Conservation (phyloP, 495 filamentous ascomycete species). For the Extremus antarcticus region DNA sequence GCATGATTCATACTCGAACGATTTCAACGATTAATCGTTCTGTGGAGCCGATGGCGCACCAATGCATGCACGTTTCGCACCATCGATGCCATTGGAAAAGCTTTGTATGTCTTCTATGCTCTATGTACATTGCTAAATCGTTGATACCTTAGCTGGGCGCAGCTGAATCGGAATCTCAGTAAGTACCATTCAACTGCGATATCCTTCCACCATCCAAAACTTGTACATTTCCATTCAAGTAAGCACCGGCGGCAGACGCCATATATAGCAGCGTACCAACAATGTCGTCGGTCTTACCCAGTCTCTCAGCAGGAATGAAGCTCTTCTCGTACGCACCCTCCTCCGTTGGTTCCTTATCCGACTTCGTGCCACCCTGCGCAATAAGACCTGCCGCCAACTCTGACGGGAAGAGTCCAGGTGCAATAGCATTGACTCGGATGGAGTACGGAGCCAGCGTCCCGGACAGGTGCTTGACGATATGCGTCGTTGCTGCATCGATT, state of each 20-base stretch:
- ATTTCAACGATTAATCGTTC: no score
- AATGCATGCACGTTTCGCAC: no score
- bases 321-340: slow-evolving; percentile 17
- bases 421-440: slow-evolving; percentile 23
- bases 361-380: neutral
- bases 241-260: slow-evolving; percentile 25
- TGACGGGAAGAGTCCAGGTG: slow-evolving; percentile 24
- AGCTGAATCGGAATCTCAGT: slow-evolving; percentile 12
- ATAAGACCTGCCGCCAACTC: slow-evolving; percentile 25
- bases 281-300: slow-evolving; percentile 30
- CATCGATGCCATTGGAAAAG: no score
- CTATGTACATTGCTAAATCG: no score
- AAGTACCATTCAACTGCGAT: slow-evolving; percentile 20
- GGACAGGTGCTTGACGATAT: slow-evolving; percentile 29
- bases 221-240: slow-evolving; percentile 29
- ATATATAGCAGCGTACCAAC: slow-evolving; percentile 31
- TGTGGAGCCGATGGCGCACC: no score
- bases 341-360: slow-evolving; percentile 10
- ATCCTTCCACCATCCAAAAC: slow-evolving; percentile 33
- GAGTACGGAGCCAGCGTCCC: slow-evolving; percentile 26
- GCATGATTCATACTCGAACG: no score
- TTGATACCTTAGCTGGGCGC: no score
- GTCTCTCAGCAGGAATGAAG: slow-evolving; percentile 27
- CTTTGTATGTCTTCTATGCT: no score
- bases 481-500: slow-evolving; percentile 23